These are phyloP conservation scores for Lipomyces mesembrius DNA, from an alignment of 805 yeast genomes.

Conservation along the genomic window DNA sequence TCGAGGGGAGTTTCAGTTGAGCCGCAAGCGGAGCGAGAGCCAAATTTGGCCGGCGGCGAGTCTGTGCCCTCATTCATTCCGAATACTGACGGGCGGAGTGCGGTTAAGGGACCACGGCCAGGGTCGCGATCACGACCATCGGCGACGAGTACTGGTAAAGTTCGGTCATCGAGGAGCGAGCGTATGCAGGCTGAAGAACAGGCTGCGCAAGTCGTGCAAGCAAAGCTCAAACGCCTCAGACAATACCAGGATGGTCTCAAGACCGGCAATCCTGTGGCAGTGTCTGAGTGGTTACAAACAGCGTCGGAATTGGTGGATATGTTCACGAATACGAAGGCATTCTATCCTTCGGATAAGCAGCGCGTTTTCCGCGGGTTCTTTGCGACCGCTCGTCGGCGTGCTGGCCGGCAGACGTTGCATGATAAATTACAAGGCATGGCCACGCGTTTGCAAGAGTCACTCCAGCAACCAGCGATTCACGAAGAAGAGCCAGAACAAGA, in stretches of 20 bases:
- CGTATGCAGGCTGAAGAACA: slow-evolving; percentile 31
- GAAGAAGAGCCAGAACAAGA: slow-evolving; percentile 48
- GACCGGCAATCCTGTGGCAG: slow-evolving; percentile 58
- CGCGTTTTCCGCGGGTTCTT: slow-evolving; percentile 69
- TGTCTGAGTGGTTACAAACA: slow-evolving; percentile 77
- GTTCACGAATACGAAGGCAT: slow-evolving; percentile 74
- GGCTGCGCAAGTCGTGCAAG: slow-evolving; percentile 26
- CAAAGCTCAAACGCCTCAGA: slow-evolving; percentile 26
- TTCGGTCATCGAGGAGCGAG: slow-evolving; percentile 23
- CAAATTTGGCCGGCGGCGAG: slow-evolving; percentile 8
- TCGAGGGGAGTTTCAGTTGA: slow-evolving; percentile 6
- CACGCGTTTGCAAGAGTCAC: slow-evolving; percentile 42
- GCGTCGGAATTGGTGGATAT: slow-evolving; percentile 84
- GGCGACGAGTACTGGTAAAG: slow-evolving; percentile 2
- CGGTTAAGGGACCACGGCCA: slow-evolving; percentile 6
- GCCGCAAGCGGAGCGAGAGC: background rate
- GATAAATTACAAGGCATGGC: slow-evolving; percentile 72
- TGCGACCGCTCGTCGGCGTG: slow-evolving; percentile 57
- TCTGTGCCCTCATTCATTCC: slow-evolving; percentile 32
- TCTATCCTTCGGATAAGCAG: slow-evolving; percentile 77
- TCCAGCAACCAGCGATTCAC: slow-evolving; percentile 58
- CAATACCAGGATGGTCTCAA: slow-evolving; percentile 31
- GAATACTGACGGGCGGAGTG: slow-evolving; percentile 18
- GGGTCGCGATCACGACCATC: slow-evolving; percentile 13
- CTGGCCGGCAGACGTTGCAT: slow-evolving; percentile 65